phyloP scores from a whole-genome alignment of 768 basidiomycete genomes.

The Trametes maxima region DNA sequence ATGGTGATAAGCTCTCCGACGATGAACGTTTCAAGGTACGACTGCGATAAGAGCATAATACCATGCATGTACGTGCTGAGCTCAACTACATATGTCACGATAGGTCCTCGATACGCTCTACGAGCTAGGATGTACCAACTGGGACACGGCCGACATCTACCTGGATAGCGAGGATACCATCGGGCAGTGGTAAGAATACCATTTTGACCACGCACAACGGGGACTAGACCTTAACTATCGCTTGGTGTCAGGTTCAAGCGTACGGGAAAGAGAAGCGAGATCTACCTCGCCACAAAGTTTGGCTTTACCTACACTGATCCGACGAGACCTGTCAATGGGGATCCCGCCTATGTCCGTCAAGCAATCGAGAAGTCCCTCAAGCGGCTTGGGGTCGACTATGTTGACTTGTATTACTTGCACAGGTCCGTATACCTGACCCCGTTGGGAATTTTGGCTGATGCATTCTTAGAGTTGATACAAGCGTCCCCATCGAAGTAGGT shows the following conservation, averaged over 20 bases:
- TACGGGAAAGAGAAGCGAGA: constrained; percentile 51
- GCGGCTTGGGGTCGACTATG: constrained; percentile 36
- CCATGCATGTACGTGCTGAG: neutral
- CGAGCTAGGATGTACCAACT: constrained; percentile 43
- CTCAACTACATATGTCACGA: neutral
- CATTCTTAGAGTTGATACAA: constrained; percentile 23
- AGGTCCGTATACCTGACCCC: constrained; percentile 25
- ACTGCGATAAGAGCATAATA: neutral
- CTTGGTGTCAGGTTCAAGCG: constrained; percentile 45
- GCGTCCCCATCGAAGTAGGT: constrained; percentile 30
- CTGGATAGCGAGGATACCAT: constrained; percentile 43
- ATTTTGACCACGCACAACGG: neutral
- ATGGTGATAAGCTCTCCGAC: constrained; percentile 48
- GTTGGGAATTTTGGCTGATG: neutral
- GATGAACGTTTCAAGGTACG: constrained; percentile 61
- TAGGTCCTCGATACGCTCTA: constrained; percentile 45
- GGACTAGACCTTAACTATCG: constrained; percentile 18
- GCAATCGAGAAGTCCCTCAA: constrained; percentile 43
- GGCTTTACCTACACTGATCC: constrained; percentile 36
- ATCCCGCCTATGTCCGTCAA: constrained; percentile 44
- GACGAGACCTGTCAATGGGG: constrained; percentile 33
- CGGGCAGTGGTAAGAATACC: constrained; percentile 38
- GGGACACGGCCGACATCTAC: constrained; percentile 48
- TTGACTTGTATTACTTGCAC: constrained; percentile 46
- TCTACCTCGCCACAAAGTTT: constrained; percentile 68